Evolutionary conservation across 768 basidiomycete genomes (phyloP).

Genomic region (Tylopilus intermedius): DNA sequence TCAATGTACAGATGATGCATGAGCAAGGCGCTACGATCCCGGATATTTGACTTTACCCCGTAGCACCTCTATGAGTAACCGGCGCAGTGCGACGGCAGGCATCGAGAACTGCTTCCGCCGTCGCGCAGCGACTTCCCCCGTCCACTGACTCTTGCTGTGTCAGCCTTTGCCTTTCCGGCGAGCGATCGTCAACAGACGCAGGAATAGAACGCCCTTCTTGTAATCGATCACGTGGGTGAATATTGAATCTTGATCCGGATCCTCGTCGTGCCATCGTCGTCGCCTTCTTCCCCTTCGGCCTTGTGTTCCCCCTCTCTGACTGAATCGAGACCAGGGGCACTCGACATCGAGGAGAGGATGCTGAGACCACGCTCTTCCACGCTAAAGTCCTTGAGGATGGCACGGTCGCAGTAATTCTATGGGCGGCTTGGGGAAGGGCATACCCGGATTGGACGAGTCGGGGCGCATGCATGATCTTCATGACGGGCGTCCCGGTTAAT

Average conservation of each 20-base stretch:
- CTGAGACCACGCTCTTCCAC: conserved; percentile 30
- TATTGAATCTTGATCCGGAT: conserved; percentile 1
- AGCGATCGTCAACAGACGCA: background rate
- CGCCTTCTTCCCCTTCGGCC: background rate
- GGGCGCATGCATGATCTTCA: conserved; percentile 1
- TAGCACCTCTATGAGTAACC: no score
- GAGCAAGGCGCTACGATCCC: no score
- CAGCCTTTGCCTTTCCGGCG: background rate
- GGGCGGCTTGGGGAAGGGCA: conserved; percentile 38
- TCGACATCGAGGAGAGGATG: conserved; percentile 30
- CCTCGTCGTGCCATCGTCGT: background rate
- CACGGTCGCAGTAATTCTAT: conserved; percentile 63
- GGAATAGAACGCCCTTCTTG: background rate
- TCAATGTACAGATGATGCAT: no score
- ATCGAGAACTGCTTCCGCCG: conserved; percentile 63
- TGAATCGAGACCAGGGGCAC: conserved; percentile 22
- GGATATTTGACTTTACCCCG: no score
- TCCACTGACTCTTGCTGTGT: background rate
- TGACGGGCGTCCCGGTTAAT: background rate
- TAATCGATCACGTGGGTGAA: background rate
- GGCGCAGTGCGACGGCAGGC: conserved; percentile 72
- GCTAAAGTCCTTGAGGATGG: conserved; percentile 60
- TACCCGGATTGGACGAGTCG: conserved; percentile 25
- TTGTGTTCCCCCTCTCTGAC: conserved; percentile 21
- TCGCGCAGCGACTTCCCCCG: conserved; percentile 45